Conservation (phyloP, 1,284 basidiomycete species). For the Xerocomus minutiporus region DNA sequence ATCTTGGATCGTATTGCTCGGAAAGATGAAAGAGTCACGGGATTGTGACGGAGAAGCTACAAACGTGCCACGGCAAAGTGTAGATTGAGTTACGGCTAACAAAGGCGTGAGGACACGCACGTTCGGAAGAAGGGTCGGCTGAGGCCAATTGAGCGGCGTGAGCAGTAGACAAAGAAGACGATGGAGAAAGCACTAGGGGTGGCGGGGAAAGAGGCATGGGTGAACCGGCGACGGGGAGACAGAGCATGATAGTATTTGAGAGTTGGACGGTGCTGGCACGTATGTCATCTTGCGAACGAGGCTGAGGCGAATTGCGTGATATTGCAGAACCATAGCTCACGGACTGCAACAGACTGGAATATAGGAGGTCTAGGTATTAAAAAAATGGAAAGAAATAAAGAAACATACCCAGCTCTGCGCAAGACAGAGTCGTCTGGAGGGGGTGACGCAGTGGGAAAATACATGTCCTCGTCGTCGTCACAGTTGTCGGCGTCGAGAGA, state of each 20-base stretch:
- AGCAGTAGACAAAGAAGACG: slow-evolving; percentile 6
- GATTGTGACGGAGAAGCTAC: slow-evolving; percentile 23
- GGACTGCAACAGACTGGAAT: slow-evolving; percentile 30
- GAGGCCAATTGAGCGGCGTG: slow-evolving; percentile 15
- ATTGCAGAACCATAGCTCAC: slow-evolving; percentile 35
- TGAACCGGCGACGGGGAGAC: neutral
- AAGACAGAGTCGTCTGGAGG: slow-evolving; percentile 40
- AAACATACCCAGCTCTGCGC: slow-evolving; percentile 48
- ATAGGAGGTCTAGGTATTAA: slow-evolving; percentile 4
- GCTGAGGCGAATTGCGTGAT: slow-evolving; percentile 28
- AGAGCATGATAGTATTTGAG: slow-evolving; percentile 38
- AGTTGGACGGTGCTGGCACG: slow-evolving; percentile 63
- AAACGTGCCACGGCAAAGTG: slow-evolving; percentile 20
- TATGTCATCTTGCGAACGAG: slow-evolving; percentile 57
- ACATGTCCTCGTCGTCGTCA: slow-evolving; percentile 22
- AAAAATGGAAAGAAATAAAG: slow-evolving; percentile 5
- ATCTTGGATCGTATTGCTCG: slow-evolving; percentile 26
- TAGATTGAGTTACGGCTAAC: slow-evolving; percentile 10
- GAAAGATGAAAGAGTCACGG: slow-evolving; percentile 40
- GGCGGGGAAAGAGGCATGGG: neutral
- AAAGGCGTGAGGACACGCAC: slow-evolving; percentile 15
- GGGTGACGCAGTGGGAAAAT: slow-evolving; percentile 17
- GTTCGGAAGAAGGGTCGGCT: slow-evolving; percentile 19
- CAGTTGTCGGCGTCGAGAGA: neutral
- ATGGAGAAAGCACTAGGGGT: slow-evolving; percentile 1